A percentile compares a stretch with the other conserved stretches of the same genome.
These are phyloP conservation scores for Malus hybrid DNA, from an alignment of 331 rosid genomes.

Conservation along the genomic window DNA sequence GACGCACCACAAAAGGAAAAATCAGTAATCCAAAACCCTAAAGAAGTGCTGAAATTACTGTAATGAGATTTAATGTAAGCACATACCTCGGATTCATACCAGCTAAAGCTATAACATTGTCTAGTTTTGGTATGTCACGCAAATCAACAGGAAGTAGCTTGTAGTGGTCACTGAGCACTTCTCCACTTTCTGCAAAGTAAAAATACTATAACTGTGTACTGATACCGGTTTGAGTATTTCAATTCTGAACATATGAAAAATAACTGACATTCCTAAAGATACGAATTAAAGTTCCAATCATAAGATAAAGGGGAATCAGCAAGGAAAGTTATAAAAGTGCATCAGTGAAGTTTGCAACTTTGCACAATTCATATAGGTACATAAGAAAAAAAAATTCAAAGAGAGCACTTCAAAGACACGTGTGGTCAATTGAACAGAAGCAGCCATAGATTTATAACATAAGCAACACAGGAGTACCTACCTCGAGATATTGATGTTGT, in stretches of 20 bases:
- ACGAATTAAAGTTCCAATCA: neutral
- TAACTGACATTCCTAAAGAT: neutral
- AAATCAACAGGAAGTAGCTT: slow-evolving; percentile 83
- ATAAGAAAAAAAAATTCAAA: neutral
- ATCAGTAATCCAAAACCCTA: neutral
- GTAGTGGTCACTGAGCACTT: slow-evolving; percentile 73
- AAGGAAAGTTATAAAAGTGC: neutral
- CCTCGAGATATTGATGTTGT: slow-evolving; percentile 65
- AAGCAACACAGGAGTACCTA: slow-evolving; percentile 18
- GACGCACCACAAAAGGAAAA: neutral
- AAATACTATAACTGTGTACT: slow-evolving; percentile 1
- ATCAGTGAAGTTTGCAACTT: neutral
- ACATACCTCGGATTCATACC: slow-evolving; percentile 77
- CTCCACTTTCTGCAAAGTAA: slow-evolving; percentile 71
- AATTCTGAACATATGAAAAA: neutral
- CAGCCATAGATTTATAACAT: slow-evolving; percentile 1
- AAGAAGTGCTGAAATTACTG: neutral
- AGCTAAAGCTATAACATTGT: slow-evolving; percentile 56
- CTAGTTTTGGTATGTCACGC: slow-evolving; percentile 50
- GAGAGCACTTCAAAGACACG: neutral
- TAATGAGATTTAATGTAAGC: neutral
- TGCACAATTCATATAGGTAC: neutral
- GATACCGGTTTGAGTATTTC: neutral
- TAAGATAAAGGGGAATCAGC: neutral
- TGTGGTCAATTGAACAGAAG: neutral